Base-by-base conservation (phyloP, 176 grass and related monocot species). In the Coix lacrymajobi region DNA sequence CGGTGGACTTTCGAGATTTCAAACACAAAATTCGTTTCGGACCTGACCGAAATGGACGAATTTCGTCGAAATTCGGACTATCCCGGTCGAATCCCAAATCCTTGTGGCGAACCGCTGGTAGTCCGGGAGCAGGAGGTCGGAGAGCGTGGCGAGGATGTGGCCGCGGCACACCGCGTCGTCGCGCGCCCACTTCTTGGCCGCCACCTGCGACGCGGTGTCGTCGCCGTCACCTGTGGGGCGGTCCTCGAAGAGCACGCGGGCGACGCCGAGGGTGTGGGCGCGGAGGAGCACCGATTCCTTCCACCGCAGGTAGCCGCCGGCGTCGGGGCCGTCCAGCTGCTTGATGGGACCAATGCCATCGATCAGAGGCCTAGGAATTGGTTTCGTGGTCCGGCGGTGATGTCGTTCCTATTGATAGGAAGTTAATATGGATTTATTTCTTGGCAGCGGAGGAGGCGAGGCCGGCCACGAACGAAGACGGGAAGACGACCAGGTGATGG, bases 261-360 rank as follows among this genome's bases (percentile, higher is more conserved):
- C 81, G n/a, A 88, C 31, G 68, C 29, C 58, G 65, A 65, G 62
- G 54, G 67, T 74, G 81, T 49, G 57, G 40, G 48, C 13, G 67
- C 56, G 56, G 67, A 89, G 87, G 66, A 85, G 87, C 81, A 89
- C 1, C 41, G 81, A 85, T 49, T 89, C 87, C 75, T 80, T 84
- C 87, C 81, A 85, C 33, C 87, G 75, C 16, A 29, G 75, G 82
- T 84, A 80, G 67, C 43, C 51, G 17, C 22, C 19, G 8, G 22
- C 51, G 17, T 15, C 19, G 8, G 22, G 31, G 37, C 86, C 39
- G 15, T 88, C 66, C 11, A 70, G 38, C 11, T 6, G 67, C 67
- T 71, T 71, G 39, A 45, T 44, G n/a, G 39, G 40, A 44, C 12
- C 8, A 26, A 25, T 22, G 34, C 36, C 78, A 81, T 66, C 9